phyloP scores from a whole-genome alignment of 1,139 yeast species.

The Suhomyces anneliseae region DNA sequence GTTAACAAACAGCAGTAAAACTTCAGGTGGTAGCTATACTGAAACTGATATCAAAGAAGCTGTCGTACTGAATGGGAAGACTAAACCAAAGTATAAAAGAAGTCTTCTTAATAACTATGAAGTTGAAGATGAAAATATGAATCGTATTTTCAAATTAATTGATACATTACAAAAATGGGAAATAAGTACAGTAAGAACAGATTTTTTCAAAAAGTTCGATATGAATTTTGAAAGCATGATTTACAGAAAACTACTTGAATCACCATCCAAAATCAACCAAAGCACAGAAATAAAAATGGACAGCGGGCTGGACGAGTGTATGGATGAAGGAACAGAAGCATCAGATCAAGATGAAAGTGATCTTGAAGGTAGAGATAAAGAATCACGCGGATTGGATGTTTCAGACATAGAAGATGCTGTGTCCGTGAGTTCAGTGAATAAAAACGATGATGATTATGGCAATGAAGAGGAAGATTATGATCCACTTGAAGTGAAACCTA shows the following conservation, averaged over 20 bases:
- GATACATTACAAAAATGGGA: conserved; percentile 15
- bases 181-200: not conserved
- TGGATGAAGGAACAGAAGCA: conserved; percentile 11
- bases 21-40: not conserved
- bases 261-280: conserved; percentile 3
- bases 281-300: conserved; percentile 2
- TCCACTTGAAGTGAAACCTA: not conserved
- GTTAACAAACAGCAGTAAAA: conserved; percentile 1
- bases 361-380: conserved; percentile 20
- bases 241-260: conserved; percentile 17
- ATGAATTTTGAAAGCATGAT: conserved; percentile 22
- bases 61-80: not conserved
- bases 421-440: conserved; percentile 14
- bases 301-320: conserved; percentile 7
- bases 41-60: not conserved
- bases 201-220: conserved; percentile 17
- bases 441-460: conserved; percentile 12
- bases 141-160: conserved; percentile 11
- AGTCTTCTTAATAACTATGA: conserved; percentile 13
- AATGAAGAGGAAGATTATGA: conserved; percentile 6
- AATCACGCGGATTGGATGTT: conserved; percentile 15
- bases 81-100: conserved; percentile 1
- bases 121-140: conserved; percentile 15
- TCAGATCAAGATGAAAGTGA: conserved; percentile 27
- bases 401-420: conserved; percentile 20